Percentiles rank a stretch among this genome's conserved stretches.
Conservation (phyloP, 2,329 filamentous ascomycete genomes). For the Fusarium acutatum region DNA sequence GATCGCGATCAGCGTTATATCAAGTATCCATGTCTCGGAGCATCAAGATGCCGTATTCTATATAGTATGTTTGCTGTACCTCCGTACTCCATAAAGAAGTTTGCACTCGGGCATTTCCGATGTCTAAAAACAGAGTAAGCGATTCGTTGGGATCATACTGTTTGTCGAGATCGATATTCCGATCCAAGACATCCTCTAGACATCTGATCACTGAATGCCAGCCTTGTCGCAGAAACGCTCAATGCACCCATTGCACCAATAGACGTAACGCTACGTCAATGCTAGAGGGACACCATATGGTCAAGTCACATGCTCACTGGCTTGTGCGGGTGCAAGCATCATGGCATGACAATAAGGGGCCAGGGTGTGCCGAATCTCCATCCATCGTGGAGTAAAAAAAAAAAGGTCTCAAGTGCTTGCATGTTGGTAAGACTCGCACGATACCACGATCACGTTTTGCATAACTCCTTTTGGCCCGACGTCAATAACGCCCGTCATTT, state of each 20-base stretch:
- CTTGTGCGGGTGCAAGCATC: constrained; percentile 39
- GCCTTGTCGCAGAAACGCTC: neutral
- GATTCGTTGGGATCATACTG: neutral
- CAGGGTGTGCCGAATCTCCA: constrained; percentile 19
- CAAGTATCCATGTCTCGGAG: neutral
- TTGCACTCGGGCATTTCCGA: neutral
- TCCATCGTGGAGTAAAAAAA: constrained; percentile 35
- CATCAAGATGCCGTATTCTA: neutral
- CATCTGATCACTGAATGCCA: neutral
- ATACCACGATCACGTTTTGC: constrained; percentile 25
- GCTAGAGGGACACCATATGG: constrained; percentile 12
- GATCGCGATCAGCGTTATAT: constrained; percentile 6
- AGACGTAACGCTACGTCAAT: constrained; percentile 14
- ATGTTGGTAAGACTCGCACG: constrained; percentile 21
- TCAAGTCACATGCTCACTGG: constrained; percentile 37
- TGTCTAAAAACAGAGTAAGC: neutral
- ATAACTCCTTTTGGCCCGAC: neutral
- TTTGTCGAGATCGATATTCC: neutral
- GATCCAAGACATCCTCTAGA: neutral
- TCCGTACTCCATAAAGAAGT: neutral
- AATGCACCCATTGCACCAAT: constrained; percentile 2
- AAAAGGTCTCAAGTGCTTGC: constrained; percentile 31
- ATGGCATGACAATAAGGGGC: constrained; percentile 7
- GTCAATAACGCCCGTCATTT: neutral
- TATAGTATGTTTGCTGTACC: neutral